Conservation (phyloP, 2,329 filamentous ascomycete species). For the Xylariaceae sp. region DNA sequence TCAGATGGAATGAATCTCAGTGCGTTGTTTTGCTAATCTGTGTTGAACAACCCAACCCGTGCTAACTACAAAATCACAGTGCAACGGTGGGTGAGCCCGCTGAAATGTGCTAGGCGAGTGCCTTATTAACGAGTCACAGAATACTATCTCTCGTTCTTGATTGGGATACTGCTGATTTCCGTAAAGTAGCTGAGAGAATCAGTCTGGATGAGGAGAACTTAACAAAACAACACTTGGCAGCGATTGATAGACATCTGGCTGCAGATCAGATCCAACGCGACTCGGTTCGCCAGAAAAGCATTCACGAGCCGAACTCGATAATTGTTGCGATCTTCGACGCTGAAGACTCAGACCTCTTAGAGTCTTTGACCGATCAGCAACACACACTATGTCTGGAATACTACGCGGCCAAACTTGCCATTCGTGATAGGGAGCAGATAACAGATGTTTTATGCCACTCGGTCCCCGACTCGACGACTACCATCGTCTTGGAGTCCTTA, state of each 20-base stretch:
- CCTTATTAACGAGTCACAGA: slow-evolving; percentile 34
- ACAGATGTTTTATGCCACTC: slow-evolving; percentile 60
- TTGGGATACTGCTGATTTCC: slow-evolving; percentile 69
- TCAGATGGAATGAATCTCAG: slow-evolving; percentile 73
- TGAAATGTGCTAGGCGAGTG: no score
- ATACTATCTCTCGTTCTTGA: slow-evolving; percentile 68
- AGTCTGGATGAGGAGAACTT: slow-evolving; percentile 56
- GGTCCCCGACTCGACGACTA: slow-evolving; percentile 68
- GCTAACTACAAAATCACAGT: slow-evolving; percentile 33
- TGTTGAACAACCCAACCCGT: background rate
- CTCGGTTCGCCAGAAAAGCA: slow-evolving; percentile 52
- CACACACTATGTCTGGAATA: slow-evolving; percentile 64
- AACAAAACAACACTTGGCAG: slow-evolving; percentile 55
- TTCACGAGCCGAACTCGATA: slow-evolving; percentile 51
- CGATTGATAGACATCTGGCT: slow-evolving; percentile 54
- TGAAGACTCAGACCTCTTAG: slow-evolving; percentile 41
- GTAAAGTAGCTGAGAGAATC: slow-evolving; percentile 58
- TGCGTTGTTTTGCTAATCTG: background rate
- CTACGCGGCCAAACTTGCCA: slow-evolving; percentile 62
- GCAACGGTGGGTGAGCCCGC: slow-evolving; percentile 43
- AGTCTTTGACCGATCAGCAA: slow-evolving; percentile 51
- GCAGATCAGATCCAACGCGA: slow-evolving; percentile 53
- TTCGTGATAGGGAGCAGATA: slow-evolving; percentile 69
- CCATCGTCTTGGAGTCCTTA: slow-evolving; percentile 58
- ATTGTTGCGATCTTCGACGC: slow-evolving; percentile 59